Base-by-base conservation (phyloP, 2,329 filamentous ascomycete species). In the Phymatotrichopsis omnivora region DNA sequence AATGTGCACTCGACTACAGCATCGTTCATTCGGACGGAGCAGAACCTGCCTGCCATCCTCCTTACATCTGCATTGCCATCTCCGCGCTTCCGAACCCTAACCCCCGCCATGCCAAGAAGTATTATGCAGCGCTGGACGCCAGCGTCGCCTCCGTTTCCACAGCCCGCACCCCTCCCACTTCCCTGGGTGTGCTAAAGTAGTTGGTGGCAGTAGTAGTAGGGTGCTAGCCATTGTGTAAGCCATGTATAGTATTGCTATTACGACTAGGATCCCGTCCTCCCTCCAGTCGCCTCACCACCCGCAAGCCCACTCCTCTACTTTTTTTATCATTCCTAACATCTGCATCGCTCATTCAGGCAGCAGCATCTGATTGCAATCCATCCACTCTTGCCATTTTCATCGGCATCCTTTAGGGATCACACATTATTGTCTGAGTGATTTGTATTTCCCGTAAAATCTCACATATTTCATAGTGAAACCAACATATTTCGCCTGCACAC, bases 1-100 rank as follows among this genome's bases (percentile, higher is more conserved):
- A n/a, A n/a, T 39, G 44, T 40, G 51, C 45, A 29, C 36, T 39
- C 38, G 49, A 53, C 46, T 53, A 52, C 31, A 43, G 36, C 52
- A 50, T 49, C 48, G 44, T 37, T 39, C 37, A 33, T 32, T 31
- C 39, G 38, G 24, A 29, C n/a, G n/a, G 17, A 4, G n/a, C 16
- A 33, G 24, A 10, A 20, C 8, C 16, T 28, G 29, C 20, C 39
- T 7, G 33, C 29, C 20, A 19, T 39, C n/a, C 20, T 31, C 16
- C 36, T 5, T n/a, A 17, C 24, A 19, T 24, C 23, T 16, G 4
- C 34, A 27, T 5, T n/a, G 19, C 30, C 17, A 43, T 37, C 43
- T 43, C 34, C 23, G 44, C 44, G 37, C 27, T 39, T 22, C 48
- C 40, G 40, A 51, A 51, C 48, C 48, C 48, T 51, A 51, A 51